phyloP scores from a whole-genome alignment of 345 rosid species.

The Draba incana region DNA sequence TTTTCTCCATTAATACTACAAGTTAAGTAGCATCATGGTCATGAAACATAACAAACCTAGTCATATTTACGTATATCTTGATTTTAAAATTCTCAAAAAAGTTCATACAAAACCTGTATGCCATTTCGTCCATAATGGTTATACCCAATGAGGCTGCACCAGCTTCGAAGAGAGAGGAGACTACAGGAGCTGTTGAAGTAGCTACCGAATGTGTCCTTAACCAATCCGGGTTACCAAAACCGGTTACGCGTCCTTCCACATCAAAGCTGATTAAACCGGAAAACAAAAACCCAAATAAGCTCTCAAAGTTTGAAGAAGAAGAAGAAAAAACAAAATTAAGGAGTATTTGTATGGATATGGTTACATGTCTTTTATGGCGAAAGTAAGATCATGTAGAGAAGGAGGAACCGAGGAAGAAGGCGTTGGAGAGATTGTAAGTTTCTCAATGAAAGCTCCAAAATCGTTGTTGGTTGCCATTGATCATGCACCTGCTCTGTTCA shows the following conservation, averaged over 20 bases:
- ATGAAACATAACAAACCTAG: constrained; percentile 24
- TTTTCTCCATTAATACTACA: constrained; percentile 85
- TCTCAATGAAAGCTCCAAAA: constrained; percentile 86
- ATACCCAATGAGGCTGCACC: constrained; percentile 79
- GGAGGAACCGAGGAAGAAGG: constrained; percentile 49
- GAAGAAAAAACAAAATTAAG: too few species aligned
- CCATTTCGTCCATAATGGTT: constrained; percentile 96
- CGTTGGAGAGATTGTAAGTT: constrained; percentile 53
- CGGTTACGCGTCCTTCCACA: constrained; percentile 76
- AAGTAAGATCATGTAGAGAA: constrained; percentile 67
- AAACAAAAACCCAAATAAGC: too few species aligned
- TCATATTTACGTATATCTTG: background rate
- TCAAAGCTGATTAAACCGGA: constrained; percentile 59
- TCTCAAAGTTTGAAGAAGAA: too few species aligned
- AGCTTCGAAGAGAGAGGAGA: constrained; percentile 59
- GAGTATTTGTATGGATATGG: background rate
- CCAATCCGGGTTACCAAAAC: constrained; percentile 97
- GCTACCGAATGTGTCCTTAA: constrained; percentile 75
- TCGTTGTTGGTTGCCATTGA: constrained; percentile 56
- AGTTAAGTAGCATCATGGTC: constrained; percentile 12
- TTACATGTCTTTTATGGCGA: constrained; percentile 93
- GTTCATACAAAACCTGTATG: constrained; percentile 57
- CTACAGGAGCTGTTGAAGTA: constrained; percentile 68
- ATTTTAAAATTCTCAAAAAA: background rate
- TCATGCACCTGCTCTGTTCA: constrained; percentile 13